Base-by-base conservation (phyloP, 2,329 filamentous ascomycete species). In the Blastomyces parvus region DNA sequence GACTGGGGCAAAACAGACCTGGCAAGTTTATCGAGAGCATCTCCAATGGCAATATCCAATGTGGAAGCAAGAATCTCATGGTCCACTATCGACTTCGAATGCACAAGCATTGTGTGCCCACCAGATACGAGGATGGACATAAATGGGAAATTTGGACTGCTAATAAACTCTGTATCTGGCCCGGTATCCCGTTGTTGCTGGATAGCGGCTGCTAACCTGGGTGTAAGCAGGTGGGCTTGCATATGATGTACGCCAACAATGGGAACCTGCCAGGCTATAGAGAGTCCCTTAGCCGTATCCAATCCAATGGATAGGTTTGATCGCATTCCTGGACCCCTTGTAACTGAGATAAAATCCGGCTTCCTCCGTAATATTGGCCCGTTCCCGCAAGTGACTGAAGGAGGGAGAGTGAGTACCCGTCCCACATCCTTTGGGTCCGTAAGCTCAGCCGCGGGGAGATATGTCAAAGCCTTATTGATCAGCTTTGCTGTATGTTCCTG, bases 221-320 rank as follows among this genome's bases (percentile, higher is more conserved):
- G 89, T 22, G 94, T 97, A 66, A 99, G 78, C 22, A 94, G 88
- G 75, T 99, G 94, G 13, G 92, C 94, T 74, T 97, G 92, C 94
- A 99, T 97, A 75, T 99, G 94, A 74, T 99, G 89, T 0, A 97
- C 89, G 0, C 86, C 94, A 0, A 97, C 74, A 40, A 97, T 79
- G 2, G 93, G 92, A 46, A 91, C 83, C 67, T 86, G 83, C 90
- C 90, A 96, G 46, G 90, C 91, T 25, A 89, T 81, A 0, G 92
- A 86, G 25, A 97, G 82, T 0, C 91, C 94, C 76, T 97, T 97
- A 22, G 91, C 94, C 27, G 86, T 87, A 71, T 91, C 87, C 13
- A 97, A 74, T 0, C 94, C 94, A 19, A 88, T 86, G 25, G 86
- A 83, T 38, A 99, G 81, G 69, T 90, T 91, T 5, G 88, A 83